Evolutionary conservation across 176 grass and related monocot species (phyloP).

Genomic region (maize (Zea mays)): DNA sequence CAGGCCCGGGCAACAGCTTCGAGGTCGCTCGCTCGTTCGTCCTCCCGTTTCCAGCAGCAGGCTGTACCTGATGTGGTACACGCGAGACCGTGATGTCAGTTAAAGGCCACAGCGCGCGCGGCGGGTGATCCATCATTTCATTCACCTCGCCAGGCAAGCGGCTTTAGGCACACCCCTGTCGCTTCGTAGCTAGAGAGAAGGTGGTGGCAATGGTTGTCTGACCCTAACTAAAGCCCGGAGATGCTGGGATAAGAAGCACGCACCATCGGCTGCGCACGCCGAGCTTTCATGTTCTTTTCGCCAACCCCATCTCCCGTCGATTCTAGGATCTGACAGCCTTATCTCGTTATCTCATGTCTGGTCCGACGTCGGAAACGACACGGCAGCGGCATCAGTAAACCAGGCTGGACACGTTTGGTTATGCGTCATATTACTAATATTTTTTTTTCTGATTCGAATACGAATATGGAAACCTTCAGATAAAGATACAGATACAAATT

Average conservation of each 20-base stretch:
- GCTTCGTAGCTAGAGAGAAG: no score
- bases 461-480: no score
- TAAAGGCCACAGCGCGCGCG: slow-evolving; percentile 16
- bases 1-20: neutral
- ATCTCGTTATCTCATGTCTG: slow-evolving; percentile 3
- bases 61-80: slow-evolving; percentile 27
- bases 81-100: neutral
- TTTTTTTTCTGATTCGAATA: no score
- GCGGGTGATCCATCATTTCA: slow-evolving; percentile 34
- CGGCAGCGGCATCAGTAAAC: neutral
- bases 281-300: slow-evolving; percentile 2
- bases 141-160: slow-evolving; percentile 27
- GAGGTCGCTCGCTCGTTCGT: neutral
- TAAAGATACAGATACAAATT: no score
- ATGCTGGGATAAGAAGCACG: neutral
- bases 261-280: neutral
- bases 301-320: neutral
- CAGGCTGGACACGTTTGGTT: no score
- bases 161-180: neutral
- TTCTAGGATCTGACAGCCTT: neutral
- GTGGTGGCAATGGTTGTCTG: neutral
- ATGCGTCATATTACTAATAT: no score
- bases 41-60: neutral
- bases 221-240: neutral
- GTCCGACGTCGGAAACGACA: neutral